Conservation (phyloP, 306 rosid species). For the Castanospermum australe region DNA sequence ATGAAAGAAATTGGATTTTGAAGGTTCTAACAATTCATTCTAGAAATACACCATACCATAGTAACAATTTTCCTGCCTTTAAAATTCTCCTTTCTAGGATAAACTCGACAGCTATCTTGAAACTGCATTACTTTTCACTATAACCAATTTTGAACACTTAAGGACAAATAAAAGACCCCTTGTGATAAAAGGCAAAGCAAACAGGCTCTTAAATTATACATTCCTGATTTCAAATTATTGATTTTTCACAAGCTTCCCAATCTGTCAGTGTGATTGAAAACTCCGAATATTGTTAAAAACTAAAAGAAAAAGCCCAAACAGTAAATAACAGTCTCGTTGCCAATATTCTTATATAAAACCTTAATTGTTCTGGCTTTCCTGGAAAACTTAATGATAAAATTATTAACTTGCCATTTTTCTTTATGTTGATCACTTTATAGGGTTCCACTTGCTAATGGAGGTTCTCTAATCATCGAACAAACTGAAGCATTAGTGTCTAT, state of each 20-base stretch:
- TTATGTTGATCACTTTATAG: slow-evolving; percentile 46
- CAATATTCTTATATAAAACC: slow-evolving; percentile 3
- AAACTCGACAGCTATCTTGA: not conserved
- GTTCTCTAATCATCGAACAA: slow-evolving; percentile 94
- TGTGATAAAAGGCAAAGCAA: not conserved
- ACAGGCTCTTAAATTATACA: not conserved
- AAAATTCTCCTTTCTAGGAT: not conserved
- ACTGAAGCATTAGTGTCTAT: slow-evolving; percentile 97
- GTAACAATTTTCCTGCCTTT: not conserved
- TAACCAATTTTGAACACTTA: not conserved
- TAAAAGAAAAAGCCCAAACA: not conserved
- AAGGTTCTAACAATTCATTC: not conserved
- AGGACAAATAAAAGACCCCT: not conserved
- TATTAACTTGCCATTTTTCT: slow-evolving; percentile 7
- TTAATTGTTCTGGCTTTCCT: slow-evolving; percentile 4
- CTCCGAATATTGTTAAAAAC: not conserved
- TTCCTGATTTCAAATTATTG: not conserved
- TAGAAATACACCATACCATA: not conserved
- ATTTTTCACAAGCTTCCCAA: not conserved
- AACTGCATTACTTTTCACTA: not conserved
- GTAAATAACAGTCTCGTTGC: not conserved
- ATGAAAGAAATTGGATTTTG: not conserved
- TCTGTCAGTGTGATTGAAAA: not conserved
- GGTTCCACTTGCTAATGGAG: slow-evolving; percentile 91
- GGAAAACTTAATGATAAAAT: not conserved